phyloP scores from a whole-genome alignment of 2,329 filamentous ascomycete genomes.

The Trichoderma sp. region DNA sequence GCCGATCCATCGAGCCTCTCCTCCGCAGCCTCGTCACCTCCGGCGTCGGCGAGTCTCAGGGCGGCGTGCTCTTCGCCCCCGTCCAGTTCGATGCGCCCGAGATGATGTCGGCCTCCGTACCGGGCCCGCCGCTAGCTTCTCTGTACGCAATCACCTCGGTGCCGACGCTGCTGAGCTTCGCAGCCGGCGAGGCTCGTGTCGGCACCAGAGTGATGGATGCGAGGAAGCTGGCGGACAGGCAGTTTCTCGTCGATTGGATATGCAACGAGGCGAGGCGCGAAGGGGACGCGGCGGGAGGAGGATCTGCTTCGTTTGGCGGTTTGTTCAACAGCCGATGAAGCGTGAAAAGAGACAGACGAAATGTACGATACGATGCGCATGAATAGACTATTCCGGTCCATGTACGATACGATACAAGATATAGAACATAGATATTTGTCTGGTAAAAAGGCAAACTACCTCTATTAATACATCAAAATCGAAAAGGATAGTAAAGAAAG shows the following conservation, averaged over 20 bases:
- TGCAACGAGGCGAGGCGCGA: conserved; percentile 47
- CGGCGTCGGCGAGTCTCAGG: conserved; percentile 53
- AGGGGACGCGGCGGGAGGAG: conserved; percentile 43
- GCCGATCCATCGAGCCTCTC: conserved; percentile 49
- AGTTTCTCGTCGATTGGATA: conserved; percentile 55
- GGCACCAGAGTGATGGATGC: conserved; percentile 44
- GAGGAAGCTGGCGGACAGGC: conserved; percentile 45
- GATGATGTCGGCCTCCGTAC: conserved; percentile 42
- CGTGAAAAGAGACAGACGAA: not conserved
- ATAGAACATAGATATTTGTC: not conserved
- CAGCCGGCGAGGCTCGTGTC: not conserved
- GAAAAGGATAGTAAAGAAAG: not conserved
- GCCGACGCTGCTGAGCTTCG: not conserved
- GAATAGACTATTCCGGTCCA: not conserved
- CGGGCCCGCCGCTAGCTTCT: conserved; percentile 25
- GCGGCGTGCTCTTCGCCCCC: conserved; percentile 52
- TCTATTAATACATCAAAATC: not conserved
- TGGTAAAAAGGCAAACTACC: not conserved
- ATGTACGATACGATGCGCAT: not conserved
- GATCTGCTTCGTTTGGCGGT: not conserved
- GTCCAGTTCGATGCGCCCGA: conserved; percentile 59
- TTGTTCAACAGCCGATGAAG: not conserved
- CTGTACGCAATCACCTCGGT: not conserved
- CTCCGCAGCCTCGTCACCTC: conserved; percentile 47
- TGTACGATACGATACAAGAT: not conserved